Conservation (phyloP, 352 stramenopile species). For the Halophytophthora batemanensis region DNA sequence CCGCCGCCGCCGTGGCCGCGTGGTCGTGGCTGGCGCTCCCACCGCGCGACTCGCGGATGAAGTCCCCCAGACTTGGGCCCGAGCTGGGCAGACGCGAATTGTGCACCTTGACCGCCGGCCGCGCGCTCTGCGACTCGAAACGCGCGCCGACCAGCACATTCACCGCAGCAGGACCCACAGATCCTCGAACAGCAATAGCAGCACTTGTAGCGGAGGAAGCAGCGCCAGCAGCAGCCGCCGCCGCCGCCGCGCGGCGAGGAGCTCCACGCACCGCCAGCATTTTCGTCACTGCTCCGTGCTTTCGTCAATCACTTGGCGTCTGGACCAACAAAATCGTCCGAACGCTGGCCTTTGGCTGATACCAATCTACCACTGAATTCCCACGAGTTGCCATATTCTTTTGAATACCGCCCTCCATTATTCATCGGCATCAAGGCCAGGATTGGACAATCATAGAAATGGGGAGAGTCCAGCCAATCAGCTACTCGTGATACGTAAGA, state of each 20-base stretch:
- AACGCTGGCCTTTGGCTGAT: too few species aligned
- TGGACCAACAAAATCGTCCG: too few species aligned
- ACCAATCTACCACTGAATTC: too few species aligned
- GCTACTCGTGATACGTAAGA: too few species aligned
- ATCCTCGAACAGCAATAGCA: neutral
- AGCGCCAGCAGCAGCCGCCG: neutral
- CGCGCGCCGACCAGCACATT: conserved; percentile 1
- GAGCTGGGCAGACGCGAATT: conserved; percentile 35
- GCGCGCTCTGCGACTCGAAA: conserved; percentile 30
- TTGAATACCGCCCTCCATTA: too few species aligned
- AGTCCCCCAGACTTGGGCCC: conserved; percentile 65
- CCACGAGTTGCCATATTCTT: too few species aligned
- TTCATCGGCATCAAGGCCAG: too few species aligned
- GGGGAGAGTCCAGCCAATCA: too few species aligned
- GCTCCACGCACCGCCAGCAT: conserved; percentile 3
- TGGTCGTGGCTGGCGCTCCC: conserved; percentile 22
- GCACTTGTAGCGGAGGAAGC: too few species aligned
- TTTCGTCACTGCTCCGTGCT: conserved; percentile 3
- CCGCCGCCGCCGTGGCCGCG: conserved; percentile 14
- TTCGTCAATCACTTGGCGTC: too few species aligned
- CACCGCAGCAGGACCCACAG: neutral
- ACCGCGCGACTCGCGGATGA: conserved; percentile 50
- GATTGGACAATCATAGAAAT: too few species aligned
- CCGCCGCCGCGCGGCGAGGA: neutral
- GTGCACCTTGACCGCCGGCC: conserved; percentile 29